Evolutionary conservation across 345 rosid species (phyloP).

Genomic region (Gossypium raimondii): DNA sequence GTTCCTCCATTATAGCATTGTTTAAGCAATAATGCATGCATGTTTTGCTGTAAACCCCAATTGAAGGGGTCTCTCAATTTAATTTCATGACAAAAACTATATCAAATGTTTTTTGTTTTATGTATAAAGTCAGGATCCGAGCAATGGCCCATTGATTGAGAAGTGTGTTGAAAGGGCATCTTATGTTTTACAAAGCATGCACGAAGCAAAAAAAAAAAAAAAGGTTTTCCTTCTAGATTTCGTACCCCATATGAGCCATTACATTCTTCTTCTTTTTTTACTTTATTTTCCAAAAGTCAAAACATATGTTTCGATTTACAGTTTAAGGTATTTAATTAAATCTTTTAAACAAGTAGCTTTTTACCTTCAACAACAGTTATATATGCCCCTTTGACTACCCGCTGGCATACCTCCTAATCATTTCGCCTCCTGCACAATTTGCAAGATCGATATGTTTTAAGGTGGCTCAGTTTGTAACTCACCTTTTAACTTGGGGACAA

Average conservation of each 20-base stretch:
- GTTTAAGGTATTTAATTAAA: no score
- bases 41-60: neutral
- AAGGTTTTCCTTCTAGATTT: neutral
- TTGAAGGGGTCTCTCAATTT: neutral
- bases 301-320: no score
- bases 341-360: no score
- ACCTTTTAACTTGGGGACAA: no score
- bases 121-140: constrained; percentile 7
- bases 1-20: constrained; percentile 13
- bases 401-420: no score
- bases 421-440: no score
- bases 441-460: no score
- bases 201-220: neutral
- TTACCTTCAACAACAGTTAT: no score
- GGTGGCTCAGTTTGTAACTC: no score
- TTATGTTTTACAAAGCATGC: constrained; percentile 1
- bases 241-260: neutral
- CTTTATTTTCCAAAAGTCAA: neutral
- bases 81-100: neutral
- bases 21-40: constrained; percentile 13
- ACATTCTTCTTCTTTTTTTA: no score
- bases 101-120: constrained; percentile 13
- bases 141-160: constrained; percentile 3
- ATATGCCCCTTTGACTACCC: no score
- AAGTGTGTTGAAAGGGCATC: constrained; percentile 10